These are phyloP conservation scores for Candida sakaeoensis DNA, from an alignment of 805 yeast genomes.

Conservation along the genomic window DNA sequence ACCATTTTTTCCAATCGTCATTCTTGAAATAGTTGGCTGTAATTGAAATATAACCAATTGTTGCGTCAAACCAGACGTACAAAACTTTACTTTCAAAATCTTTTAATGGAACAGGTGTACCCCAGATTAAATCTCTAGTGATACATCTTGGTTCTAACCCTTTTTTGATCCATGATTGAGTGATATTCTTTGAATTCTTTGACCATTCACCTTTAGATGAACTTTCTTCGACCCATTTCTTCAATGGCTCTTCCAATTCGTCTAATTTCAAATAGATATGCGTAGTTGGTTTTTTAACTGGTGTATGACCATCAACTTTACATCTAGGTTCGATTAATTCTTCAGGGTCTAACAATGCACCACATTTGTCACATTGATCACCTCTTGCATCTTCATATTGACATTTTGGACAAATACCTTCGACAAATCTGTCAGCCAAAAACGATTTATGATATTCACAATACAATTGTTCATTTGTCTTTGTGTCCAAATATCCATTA, in stretches of 20 bases:
- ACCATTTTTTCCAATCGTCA: slow-evolving; percentile 80
- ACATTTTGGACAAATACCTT: slow-evolving; percentile 96
- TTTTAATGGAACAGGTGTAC: slow-evolving; percentile 93
- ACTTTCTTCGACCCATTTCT: slow-evolving; percentile 67
- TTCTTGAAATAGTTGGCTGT: slow-evolving; percentile 77
- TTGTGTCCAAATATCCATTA: slow-evolving; percentile 82
- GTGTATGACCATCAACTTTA: slow-evolving; percentile 82
- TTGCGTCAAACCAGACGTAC: slow-evolving; percentile 99
- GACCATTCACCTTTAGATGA: slow-evolving; percentile 84
- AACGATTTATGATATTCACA: slow-evolving; percentile 89
- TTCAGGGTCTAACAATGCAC: slow-evolving; percentile 81
- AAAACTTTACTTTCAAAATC: slow-evolving; percentile 84
- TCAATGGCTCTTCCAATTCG: slow-evolving; percentile 73
- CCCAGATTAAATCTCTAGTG: slow-evolving; percentile 97
- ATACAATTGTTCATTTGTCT: slow-evolving; percentile 82
- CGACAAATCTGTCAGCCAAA: slow-evolving; percentile 94
- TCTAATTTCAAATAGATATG: slow-evolving; percentile 83
- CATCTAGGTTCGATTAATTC: slow-evolving; percentile 94
- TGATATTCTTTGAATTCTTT: slow-evolving; percentile 82
- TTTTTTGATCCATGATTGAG: slow-evolving; percentile 89
- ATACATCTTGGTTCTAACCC: slow-evolving; percentile 93
- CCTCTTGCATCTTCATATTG: slow-evolving; percentile 96
- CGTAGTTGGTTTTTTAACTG: slow-evolving; percentile 75
- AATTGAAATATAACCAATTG: slow-evolving; percentile 94
- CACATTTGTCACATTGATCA: slow-evolving; percentile 98